Evolutionary conservation across 768 basidiomycete species (phyloP), one percentile per base, ranked within the genome.

Genomic region (Hortiboletus campestris): DNA sequence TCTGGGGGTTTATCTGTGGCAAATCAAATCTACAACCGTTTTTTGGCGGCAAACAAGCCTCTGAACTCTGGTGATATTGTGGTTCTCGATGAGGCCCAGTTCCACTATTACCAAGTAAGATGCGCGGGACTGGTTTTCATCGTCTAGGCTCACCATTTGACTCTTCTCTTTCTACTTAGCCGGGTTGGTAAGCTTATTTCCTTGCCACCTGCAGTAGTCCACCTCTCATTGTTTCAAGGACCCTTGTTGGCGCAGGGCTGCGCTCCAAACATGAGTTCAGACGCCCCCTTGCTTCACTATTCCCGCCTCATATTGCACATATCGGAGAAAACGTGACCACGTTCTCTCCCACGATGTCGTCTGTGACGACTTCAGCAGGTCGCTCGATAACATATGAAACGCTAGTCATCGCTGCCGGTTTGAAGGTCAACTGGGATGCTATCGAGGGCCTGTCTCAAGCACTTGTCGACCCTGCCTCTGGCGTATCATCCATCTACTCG

Each of bases 401-500:
- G 32, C 79, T 99, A 35, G 86, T 99, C 22, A 88, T 99, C 47
- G 91, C 94, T 22, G 80, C 91, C 9, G 96, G 96, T 22, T 74
- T 99, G 29, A 84, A 96, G 73, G 88, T 80, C 69, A 94, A 97
- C 68, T 96, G 85, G 80, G 79, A 83, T 58, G 81, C 75, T 25
- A 85, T 98, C 59, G 63, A 78, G 51, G 91, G 93, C 49, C 77
- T 99, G 6, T 68, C 81, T 17, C 77, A 81, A 55, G 96, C 93
- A 0, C 80, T 99, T 19, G 78, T 80, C n/a, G 84, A 94, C 66
- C 80, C 88, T 13, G 69, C 75, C 7, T 89, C 89, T 2, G 88
- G 89, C 3, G 94, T 99, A 32, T 91, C 93, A 9, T 89, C 90
- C 10, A 97, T 97, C 57, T 98, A 98, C 75, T 89, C 89, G 1